These are phyloP conservation scores for Fusarium sp. DNA, from an alignment of 2,329 filamentous ascomycete species.

Conservation along the genomic window DNA sequence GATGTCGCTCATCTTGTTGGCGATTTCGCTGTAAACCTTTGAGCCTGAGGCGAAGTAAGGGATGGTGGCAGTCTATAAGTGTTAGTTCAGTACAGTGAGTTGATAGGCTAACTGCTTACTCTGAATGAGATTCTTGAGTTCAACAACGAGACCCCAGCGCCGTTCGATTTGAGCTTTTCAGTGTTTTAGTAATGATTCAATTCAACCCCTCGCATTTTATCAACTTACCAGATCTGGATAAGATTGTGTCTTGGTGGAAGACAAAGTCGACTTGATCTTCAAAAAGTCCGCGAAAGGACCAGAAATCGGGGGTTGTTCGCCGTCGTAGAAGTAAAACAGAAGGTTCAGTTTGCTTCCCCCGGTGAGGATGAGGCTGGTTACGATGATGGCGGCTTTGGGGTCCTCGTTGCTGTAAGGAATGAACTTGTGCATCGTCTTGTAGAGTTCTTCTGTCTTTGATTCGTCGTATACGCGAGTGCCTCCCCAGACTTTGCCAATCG, in stretches of 20 bases:
- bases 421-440: conserved; percentile 21
- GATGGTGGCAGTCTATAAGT: conserved; percentile 8
- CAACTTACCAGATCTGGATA: conserved; percentile 13
- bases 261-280: conserved; percentile 12
- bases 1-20: conserved; percentile 4
- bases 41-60: conserved; percentile 9
- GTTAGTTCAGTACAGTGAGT: not conserved
- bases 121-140: conserved; percentile 29
- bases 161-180: conserved; percentile 8
- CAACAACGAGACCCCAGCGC: conserved; percentile 10
- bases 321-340: conserved; percentile 30
- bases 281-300: conserved; percentile 27
- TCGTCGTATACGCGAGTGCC: conserved; percentile 17
- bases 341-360: not conserved
- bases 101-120: not conserved
- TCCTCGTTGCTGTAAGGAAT: conserved; percentile 26
- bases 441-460: conserved; percentile 18
- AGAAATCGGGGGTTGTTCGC: conserved; percentile 17
- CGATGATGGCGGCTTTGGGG: conserved; percentile 5
- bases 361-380: conserved; percentile 4
- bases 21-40: conserved; percentile 14
- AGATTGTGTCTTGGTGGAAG: not conserved
- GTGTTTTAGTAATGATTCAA: rapidly evolving
- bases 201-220: rapidly evolving
- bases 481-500: conserved; percentile 18